phyloP scores from a whole-genome alignment of 225 moss, liverwort and hornwort genomes.

The Straminergon stramineum region DNA sequence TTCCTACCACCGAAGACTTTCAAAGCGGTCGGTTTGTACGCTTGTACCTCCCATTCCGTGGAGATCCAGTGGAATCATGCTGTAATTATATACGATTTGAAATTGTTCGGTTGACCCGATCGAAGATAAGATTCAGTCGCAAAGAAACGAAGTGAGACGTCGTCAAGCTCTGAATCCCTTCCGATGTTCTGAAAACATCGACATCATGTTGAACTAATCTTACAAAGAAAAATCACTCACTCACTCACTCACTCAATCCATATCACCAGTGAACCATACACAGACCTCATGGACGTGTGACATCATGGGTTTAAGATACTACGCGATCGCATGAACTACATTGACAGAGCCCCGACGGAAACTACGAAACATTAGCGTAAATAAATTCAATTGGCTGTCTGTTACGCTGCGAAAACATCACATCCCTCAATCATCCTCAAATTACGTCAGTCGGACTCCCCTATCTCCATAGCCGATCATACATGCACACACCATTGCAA shows the following conservation, averaged over 20 bases:
- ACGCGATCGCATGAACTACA: background rate
- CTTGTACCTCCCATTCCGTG: background rate
- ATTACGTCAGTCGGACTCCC: background rate
- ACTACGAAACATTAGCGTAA: background rate
- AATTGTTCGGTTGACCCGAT: background rate
- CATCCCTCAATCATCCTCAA: background rate
- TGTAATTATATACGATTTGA: background rate
- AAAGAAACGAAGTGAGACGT: background rate
- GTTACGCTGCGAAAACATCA: background rate
- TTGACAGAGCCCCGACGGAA: background rate
- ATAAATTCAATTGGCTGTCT: background rate
- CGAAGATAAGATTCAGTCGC: background rate
- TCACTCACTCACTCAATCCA: background rate
- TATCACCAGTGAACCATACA: background rate
- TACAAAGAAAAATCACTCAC: background rate
- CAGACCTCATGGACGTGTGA: background rate
- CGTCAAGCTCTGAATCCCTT: background rate
- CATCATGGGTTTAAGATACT: background rate
- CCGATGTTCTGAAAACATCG: background rate
- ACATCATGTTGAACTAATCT: background rate
- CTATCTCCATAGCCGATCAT: background rate
- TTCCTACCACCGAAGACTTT: background rate
- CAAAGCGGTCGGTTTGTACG: background rate
- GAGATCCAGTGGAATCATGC: background rate
- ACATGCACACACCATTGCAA: background rate